These are phyloP conservation scores for Cercospora zeae-maydis DNA, from an alignment of 2,329 filamentous ascomycete species.

Conservation along the genomic window DNA sequence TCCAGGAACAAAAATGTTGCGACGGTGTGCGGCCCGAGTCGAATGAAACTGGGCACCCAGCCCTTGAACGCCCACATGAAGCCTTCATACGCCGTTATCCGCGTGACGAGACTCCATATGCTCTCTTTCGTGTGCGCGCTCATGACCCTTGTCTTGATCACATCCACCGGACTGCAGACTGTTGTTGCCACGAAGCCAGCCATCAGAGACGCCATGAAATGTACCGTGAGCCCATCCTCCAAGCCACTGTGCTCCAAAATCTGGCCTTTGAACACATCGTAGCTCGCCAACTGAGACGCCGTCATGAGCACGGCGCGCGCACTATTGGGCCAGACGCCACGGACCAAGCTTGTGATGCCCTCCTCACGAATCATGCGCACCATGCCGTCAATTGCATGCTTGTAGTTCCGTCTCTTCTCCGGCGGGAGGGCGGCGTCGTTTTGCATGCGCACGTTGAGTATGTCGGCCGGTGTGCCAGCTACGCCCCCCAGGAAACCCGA, in stretches of 20 bases:
- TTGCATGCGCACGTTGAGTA: constrained; percentile 98
- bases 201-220: constrained; percentile 73
- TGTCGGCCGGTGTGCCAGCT: constrained; percentile 90
- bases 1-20: constrained; percentile 84
- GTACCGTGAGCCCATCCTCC: constrained; percentile 66
- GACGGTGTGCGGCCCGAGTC: constrained; percentile 72
- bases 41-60: constrained; percentile 75
- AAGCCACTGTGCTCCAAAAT: constrained; percentile 65
- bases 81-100: constrained; percentile 69
- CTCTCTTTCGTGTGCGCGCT: constrained; percentile 54
- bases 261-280: constrained; percentile 74
- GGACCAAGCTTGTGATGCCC: constrained; percentile 70
- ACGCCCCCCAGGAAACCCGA: constrained; percentile 88
- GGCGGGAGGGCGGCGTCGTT: constrained; percentile 76
- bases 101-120: constrained; percentile 58
- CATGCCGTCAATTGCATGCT: constrained; percentile 81
- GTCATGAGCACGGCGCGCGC: constrained; percentile 84
- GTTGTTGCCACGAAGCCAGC: constrained; percentile 82
- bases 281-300: constrained; percentile 75
- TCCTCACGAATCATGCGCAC: constrained; percentile 83
- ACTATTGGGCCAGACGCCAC: constrained; percentile 80
- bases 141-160: constrained; percentile 88
- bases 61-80: constrained; percentile 83
- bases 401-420: constrained; percentile 78
- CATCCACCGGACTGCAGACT: constrained; percentile 79